A percentile compares a stretch with the other conserved stretches of the same genome.
Conservation (phyloP, 73 alveolate species). For the Paramecium sexaurelia region DNA sequence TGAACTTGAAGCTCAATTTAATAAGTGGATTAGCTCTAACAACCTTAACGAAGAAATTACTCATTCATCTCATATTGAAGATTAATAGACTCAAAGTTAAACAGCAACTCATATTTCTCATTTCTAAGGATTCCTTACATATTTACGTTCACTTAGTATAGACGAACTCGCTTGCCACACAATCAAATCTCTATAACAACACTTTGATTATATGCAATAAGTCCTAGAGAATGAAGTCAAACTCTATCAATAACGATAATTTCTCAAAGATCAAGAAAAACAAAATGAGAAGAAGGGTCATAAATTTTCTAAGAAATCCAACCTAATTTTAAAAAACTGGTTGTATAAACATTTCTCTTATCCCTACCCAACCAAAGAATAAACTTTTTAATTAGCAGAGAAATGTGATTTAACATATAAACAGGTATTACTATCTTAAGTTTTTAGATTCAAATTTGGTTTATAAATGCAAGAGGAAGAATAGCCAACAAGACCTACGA, state of each 20-base stretch:
- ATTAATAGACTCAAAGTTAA: not conserved
- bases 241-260: slow-evolving; percentile 7
- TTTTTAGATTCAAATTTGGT: slow-evolving; percentile 8
- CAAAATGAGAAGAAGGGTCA: slow-evolving; percentile 41
- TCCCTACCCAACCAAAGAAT: slow-evolving; percentile 27
- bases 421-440: not conserved
- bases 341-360: slow-evolving; percentile 4
- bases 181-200: not conserved
- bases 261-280: not conserved
- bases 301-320: slow-evolving; percentile 18
- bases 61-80: slow-evolving; percentile 13
- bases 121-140: not conserved
- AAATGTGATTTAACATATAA: slow-evolving; percentile 17
- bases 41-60: not conserved
- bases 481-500: not conserved
- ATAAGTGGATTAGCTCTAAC: not conserved
- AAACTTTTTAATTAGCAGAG: not conserved
- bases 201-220: slow-evolving; percentile 25
- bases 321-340: slow-evolving; percentile 27
- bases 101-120: slow-evolving; percentile 18
- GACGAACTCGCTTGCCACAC: slow-evolving; percentile 1
- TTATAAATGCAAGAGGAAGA: slow-evolving; percentile 42
- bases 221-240: slow-evolving; percentile 27
- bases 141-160: not conserved
- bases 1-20: not conserved